Percentiles rank a stretch among this genome's conserved stretches.
phyloP scores from a whole-genome alignment of 805 yeast genomes.

The Pichia exigua region DNA sequence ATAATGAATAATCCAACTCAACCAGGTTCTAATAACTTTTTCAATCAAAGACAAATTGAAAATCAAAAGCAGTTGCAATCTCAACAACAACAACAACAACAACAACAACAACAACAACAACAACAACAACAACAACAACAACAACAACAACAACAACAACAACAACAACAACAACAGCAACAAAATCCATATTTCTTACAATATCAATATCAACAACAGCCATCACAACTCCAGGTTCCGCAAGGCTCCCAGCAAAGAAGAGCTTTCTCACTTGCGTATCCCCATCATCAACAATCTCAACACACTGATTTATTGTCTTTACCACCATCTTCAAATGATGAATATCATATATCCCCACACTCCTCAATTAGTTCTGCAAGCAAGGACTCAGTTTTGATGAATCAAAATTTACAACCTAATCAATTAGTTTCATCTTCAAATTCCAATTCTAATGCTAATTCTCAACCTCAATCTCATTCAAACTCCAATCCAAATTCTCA shows the following conservation, averaged over 20 bases:
- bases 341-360: conserved; percentile 21
- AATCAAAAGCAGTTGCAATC: conserved; percentile 2
- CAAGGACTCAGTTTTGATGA: conserved; percentile 20
- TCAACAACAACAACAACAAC: conserved; percentile 9
- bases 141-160: conserved; percentile 1
- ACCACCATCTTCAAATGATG: conserved; percentile 10
- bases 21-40: not conserved
- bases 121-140: conserved; percentile 5
- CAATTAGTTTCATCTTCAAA: not conserved
- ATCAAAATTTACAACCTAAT: conserved; percentile 6
- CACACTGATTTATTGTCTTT: not conserved
- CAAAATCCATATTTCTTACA: not conserved
- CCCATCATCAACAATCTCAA: not conserved
- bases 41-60: not conserved
- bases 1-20: conserved; percentile 6
- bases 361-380: conserved; percentile 26
- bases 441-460: not conserved
- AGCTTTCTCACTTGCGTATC: not conserved
- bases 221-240: not conserved
- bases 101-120: conserved; percentile 5
- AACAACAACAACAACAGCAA: conserved; percentile 1
- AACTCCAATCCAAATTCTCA: not conserved
- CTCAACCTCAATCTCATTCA: not conserved
- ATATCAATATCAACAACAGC: conserved; percentile 5
- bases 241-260: not conserved